These are phyloP conservation scores for Russula compacta DNA, from an alignment of 768 basidiomycete genomes.

Conservation along the genomic window DNA sequence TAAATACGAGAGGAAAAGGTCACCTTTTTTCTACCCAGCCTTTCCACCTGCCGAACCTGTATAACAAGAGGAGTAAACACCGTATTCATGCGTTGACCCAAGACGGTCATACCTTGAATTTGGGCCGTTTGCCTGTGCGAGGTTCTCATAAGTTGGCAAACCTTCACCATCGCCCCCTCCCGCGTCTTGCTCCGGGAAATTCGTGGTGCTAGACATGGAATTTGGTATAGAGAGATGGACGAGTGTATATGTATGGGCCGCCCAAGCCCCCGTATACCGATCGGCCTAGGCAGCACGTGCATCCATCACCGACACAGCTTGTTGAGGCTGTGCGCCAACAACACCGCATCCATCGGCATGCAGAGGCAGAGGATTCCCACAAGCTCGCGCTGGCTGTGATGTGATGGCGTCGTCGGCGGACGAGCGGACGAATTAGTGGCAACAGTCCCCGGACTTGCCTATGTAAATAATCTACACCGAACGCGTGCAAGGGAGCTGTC, in stretches of 20 bases:
- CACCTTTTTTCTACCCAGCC: slow-evolving; percentile 87
- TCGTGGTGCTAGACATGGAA: slow-evolving; percentile 19
- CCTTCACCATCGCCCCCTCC: slow-evolving; percentile 46
- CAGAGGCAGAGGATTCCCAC: no score
- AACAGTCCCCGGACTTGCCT: no score
- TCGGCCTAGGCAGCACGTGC: neutral
- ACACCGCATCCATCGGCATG: no score
- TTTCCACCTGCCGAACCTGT: slow-evolving; percentile 77
- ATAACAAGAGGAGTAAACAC: neutral
- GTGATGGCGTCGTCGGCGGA: neutral
- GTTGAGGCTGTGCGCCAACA: neutral
- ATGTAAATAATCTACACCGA: no score
- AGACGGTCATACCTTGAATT: slow-evolving; percentile 57
- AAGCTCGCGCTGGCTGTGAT: neutral
- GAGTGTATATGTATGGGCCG: neutral
- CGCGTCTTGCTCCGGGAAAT: slow-evolving; percentile 33
- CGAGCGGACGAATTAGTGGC: neutral
- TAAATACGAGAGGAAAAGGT: slow-evolving; percentile 4
- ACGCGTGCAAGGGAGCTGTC: no score
- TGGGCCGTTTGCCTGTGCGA: slow-evolving; percentile 66
- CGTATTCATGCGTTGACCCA: neutral
- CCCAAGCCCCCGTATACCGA: neutral
- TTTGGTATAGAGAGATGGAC: neutral
- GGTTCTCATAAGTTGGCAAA: slow-evolving; percentile 72
- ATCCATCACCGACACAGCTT: neutral